Base-by-base conservation (phyloP, 345 rosid genomes). In the Eucalyptus pumila region DNA sequence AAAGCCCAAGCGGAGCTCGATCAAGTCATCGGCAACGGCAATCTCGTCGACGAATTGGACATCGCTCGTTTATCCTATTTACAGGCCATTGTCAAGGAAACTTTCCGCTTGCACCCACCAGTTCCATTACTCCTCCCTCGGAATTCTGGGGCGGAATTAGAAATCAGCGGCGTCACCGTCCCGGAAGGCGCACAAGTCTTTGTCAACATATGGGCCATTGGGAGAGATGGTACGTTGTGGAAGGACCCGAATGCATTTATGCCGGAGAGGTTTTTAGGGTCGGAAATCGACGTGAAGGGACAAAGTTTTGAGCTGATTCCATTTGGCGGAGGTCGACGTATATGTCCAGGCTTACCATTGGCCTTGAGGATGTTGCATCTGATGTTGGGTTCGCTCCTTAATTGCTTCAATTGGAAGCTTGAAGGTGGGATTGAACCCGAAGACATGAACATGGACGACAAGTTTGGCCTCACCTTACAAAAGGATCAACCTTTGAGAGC, bases 21-120 rank as follows among this genome's bases (percentile, higher is more conserved):
- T 80, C 34, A 45, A 83, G 88, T 10, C 5, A 72, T 94, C 14
- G 96, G 94, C 40, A 89, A 88, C 76, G 94, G 91, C 17, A 91
- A 87, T 1, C 83, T 8, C 2, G 11, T 93, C 8, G 80, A 93
- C 16, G 96, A 95, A 91, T 92, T 92, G 2, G 89, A 93, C 26
- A 54, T 93, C 49, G 32, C 30, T 17, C 65, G 88, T 13, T 65
- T 95, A 11, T 94, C 95, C 7, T 95, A 94, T 69, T 69, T 94
- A 34, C 92, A 94, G 89, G 94, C 96, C 34, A 86, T 92, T 6
- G 30, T 93, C 7, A 94, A 93, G 86, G 97, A 95, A 87, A 94
- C 95, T n/a, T 89, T 95, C 15, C 90, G 96, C 44, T 9, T 95
- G 91, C 96, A 93, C 88, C 93, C 95, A 7, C 30, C 91, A 4